phyloP scores from a whole-genome alignment of 768 basidiomycete species.

The Baorangia bicolor region DNA sequence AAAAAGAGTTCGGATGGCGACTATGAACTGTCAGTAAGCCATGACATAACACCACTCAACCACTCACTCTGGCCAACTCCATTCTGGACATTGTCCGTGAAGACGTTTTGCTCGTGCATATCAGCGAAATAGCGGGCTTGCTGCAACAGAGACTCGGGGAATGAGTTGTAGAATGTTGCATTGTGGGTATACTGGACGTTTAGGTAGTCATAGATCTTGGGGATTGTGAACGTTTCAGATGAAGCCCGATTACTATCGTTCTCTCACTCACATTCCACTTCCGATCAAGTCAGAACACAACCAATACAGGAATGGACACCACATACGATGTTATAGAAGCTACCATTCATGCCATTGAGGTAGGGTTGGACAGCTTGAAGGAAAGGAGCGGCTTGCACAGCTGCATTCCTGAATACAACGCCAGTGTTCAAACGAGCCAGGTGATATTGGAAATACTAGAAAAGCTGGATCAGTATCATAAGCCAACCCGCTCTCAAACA shows the following conservation, averaged over 20 bases:
- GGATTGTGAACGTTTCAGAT: neutral
- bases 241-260: neutral
- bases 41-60: neutral
- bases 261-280: constrained; percentile 69
- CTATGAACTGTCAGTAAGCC: constrained; percentile 36
- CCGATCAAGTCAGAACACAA: constrained; percentile 12
- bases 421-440: constrained; percentile 22
- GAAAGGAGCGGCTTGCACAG: constrained; percentile 59
- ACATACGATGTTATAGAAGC: constrained; percentile 67
- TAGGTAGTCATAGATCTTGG: constrained; percentile 73
- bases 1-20: constrained; percentile 76
- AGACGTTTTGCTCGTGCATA: constrained; percentile 74
- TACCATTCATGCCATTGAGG: constrained; percentile 60
- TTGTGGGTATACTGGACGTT: constrained; percentile 78
- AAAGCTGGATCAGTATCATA: neutral
- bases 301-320: neutral
- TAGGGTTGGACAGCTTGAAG: constrained; percentile 64
- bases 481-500: neutral
- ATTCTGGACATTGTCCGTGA: constrained; percentile 54
- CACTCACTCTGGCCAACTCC: constrained; percentile 75
- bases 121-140: constrained; percentile 75
- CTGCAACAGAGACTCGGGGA: constrained; percentile 66
- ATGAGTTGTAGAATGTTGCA: constrained; percentile 68
- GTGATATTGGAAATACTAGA: constrained; percentile 30
- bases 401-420: constrained; percentile 52